A percentile compares a stretch with the other conserved stretches of the same genome.
phyloP scores from a whole-genome alignment of 2,329 filamentous ascomycete species.

The Macrophomina tecta region DNA sequence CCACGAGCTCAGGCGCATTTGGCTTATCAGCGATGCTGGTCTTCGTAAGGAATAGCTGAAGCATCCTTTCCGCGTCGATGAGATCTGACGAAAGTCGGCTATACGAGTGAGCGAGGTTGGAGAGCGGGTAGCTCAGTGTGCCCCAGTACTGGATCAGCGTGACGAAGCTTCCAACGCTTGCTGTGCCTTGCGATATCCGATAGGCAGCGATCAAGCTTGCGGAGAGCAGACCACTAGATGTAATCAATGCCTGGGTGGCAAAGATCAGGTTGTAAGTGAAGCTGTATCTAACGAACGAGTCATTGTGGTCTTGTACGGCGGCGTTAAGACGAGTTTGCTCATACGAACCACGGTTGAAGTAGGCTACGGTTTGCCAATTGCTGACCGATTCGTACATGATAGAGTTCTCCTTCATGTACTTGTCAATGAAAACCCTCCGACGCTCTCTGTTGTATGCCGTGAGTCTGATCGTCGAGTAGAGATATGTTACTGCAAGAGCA shows the following conservation, averaged over 20 bases:
- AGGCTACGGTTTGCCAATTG: constrained; percentile 66
- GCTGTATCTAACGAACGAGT: constrained; percentile 41
- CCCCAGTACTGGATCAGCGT: constrained; percentile 71
- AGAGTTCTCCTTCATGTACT: constrained; percentile 57
- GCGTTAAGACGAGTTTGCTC: constrained; percentile 58
- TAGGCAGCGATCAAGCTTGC: constrained; percentile 61
- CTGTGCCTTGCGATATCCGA: constrained; percentile 49
- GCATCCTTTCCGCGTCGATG: constrained; percentile 31
- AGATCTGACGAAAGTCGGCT: constrained; percentile 28
- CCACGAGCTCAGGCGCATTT: constrained; percentile 41
- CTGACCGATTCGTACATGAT: constrained; percentile 64
- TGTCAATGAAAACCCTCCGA: constrained; percentile 51
- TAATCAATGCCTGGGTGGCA: constrained; percentile 54
- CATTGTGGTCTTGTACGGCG: constrained; percentile 47
- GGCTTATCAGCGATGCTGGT: constrained; percentile 27
- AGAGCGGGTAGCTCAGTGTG: constrained; percentile 55
- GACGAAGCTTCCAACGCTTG: constrained; percentile 65
- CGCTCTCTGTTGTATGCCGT: constrained; percentile 49
- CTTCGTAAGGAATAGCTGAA: constrained; percentile 30
- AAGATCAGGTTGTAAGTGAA: constrained; percentile 31
- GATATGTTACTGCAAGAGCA: constrained; percentile 52
- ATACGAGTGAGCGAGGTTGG: constrained; percentile 35
- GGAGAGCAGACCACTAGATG: constrained; percentile 56
- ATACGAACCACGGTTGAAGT: constrained; percentile 64
- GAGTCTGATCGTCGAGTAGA: constrained; percentile 57